These are phyloP conservation scores for Talaromyces nanjingensis DNA, from an alignment of 495 filamentous ascomycete species.

Conservation along the genomic window DNA sequence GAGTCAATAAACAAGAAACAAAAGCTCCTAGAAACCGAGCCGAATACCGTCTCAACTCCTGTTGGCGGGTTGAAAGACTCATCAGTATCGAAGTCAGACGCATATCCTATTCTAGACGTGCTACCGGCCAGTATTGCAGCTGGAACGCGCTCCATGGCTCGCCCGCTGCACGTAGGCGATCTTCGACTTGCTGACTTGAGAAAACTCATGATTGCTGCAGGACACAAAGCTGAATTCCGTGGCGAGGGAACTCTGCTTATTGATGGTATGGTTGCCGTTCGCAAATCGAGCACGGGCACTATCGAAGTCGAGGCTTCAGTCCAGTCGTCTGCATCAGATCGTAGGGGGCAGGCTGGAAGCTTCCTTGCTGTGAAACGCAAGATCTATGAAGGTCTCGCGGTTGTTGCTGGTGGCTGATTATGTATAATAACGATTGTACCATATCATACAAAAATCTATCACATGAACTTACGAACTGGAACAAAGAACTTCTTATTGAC, in stretches of 20 bases:
- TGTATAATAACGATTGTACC: conserved; percentile 7
- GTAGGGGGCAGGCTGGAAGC: conserved; percentile 41
- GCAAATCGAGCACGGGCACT: conserved; percentile 76
- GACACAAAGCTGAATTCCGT: conserved; percentile 85
- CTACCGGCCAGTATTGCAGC: conserved; percentile 70
- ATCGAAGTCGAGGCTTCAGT: conserved; percentile 82
- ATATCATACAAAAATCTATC: background rate
- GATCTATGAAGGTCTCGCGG: conserved; percentile 78
- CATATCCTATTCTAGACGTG: conserved; percentile 64
- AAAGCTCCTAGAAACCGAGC: conserved; percentile 45
- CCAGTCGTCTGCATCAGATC: conserved; percentile 32
- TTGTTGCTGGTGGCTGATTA: conserved; percentile 61
- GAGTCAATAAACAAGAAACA: conserved; percentile 56
- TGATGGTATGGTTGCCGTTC: conserved; percentile 78
- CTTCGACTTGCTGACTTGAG: conserved; percentile 82
- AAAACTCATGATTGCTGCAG: conserved; percentile 70
- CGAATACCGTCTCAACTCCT: conserved; percentile 17
- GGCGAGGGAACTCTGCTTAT: conserved; percentile 90
- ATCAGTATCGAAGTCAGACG: conserved; percentile 22
- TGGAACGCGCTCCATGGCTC: conserved; percentile 67
- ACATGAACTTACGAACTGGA: background rate
- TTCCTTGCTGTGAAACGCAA: conserved; percentile 72
- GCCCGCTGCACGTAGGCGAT: conserved; percentile 92
- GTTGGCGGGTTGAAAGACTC: conserved; percentile 18
- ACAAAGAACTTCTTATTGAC: background rate